Percentiles rank a stretch among this genome's conserved stretches.
Conservation (phyloP, 2,329 filamentous ascomycete genomes). For the Talaromyces verruculosus region DNA sequence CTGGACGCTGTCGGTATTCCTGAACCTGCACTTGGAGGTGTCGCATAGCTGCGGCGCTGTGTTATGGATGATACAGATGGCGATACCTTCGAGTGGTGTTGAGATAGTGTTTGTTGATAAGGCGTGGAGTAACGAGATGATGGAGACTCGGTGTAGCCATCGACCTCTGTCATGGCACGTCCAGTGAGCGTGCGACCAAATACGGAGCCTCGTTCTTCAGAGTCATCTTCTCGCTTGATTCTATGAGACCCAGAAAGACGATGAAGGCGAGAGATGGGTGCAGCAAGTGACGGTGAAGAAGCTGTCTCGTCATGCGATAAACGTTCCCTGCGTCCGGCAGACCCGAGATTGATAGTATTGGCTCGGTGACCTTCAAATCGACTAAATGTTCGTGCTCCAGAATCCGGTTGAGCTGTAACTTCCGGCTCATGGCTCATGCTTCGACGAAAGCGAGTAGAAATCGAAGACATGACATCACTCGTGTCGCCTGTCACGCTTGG, state of each 20-base stretch:
- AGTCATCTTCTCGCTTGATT: constrained; percentile 38
- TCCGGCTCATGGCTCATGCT: constrained; percentile 43
- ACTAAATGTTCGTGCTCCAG: constrained; percentile 31
- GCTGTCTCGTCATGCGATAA: constrained; percentile 32
- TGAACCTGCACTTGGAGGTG: constrained; percentile 28
- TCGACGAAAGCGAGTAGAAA: constrained; percentile 36
- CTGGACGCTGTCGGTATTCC: constrained; percentile 40
- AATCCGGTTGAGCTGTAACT: constrained; percentile 28
- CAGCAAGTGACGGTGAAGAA: constrained; percentile 30
- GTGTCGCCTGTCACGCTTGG: constrained; percentile 22
- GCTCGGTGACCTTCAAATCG: constrained; percentile 44
- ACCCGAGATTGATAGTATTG: constrained; percentile 35
- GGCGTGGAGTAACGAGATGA: constrained; percentile 27
- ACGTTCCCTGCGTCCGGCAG: constrained; percentile 22
- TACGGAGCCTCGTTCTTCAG: constrained; percentile 32
- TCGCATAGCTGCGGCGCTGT: constrained; percentile 39
- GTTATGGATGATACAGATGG: constrained; percentile 35
- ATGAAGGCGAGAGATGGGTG: constrained; percentile 40
- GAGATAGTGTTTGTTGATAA: constrained; percentile 23
- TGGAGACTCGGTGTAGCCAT: constrained; percentile 29
- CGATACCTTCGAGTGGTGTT: constrained; percentile 31
- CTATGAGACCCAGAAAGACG: constrained; percentile 44
- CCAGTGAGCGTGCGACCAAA: constrained; percentile 40
- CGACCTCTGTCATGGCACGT: constrained; percentile 45
- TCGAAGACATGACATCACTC: constrained; percentile 30